Conservation (phyloP, 352 stramenopile genomes). For the Phytophthora pistaciae region DNA sequence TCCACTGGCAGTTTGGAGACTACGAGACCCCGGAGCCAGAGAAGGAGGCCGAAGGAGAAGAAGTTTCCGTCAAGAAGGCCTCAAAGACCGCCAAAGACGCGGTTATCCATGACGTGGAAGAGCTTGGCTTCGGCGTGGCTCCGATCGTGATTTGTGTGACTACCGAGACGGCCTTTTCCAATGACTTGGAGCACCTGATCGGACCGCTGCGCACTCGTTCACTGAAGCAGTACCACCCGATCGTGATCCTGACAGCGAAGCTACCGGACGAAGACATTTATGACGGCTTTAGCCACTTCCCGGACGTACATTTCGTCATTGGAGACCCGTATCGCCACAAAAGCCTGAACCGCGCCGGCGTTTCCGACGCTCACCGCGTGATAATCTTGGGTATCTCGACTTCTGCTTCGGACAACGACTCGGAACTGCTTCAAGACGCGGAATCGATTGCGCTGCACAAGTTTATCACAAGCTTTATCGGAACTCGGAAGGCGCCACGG, state of each 20-base stretch:
- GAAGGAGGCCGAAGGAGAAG: constrained; percentile 29
- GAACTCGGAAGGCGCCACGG: constrained; percentile 58
- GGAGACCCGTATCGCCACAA: constrained; percentile 68
- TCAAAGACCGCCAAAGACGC: constrained; percentile 47
- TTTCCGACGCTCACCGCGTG: constrained; percentile 73
- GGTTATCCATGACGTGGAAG: constrained; percentile 57
- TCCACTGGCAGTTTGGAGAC: constrained; percentile 36
- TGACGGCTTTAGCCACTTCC: constrained; percentile 74
- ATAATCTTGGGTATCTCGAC: constrained; percentile 79
- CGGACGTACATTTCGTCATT: constrained; percentile 77
- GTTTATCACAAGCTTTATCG: constrained; percentile 77
- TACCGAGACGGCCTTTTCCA: constrained; percentile 61
- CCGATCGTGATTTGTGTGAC: constrained; percentile 84
- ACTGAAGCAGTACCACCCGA: constrained; percentile 73
- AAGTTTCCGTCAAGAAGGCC: constrained; percentile 6
- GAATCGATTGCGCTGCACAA: constrained; percentile 87
- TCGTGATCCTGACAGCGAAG: constrained; percentile 70
- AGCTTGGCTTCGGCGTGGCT: constrained; percentile 55
- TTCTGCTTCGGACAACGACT: constrained; percentile 61
- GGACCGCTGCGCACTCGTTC: constrained; percentile 74
- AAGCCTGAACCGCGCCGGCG: constrained; percentile 67
- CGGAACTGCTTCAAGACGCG: constrained; percentile 80
- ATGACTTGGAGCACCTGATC: constrained; percentile 84
- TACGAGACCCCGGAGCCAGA: constrained; percentile 39
- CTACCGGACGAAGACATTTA: constrained; percentile 71